phyloP scores from a whole-genome alignment of 345 rosid species.

The Angophora floribunda region DNA sequence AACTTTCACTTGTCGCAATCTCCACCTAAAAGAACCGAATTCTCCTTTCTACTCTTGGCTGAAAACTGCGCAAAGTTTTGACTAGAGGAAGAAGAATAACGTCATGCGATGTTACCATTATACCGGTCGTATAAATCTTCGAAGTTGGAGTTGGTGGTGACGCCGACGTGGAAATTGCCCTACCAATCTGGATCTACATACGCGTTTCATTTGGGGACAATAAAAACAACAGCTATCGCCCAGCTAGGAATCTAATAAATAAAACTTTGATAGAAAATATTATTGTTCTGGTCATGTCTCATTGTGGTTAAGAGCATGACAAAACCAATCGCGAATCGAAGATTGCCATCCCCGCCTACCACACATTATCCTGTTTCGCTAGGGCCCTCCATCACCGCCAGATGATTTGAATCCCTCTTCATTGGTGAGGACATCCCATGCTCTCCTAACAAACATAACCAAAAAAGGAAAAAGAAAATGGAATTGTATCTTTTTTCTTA shows the following conservation, averaged over 20 bases:
- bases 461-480: background rate
- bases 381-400: background rate
- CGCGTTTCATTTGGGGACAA: background rate
- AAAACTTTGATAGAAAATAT: background rate
- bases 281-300: background rate
- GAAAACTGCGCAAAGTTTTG: background rate
- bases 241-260: background rate
- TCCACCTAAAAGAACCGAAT: background rate
- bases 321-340: background rate
- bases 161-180: background rate
- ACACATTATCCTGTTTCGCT: background rate
- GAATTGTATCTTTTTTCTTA: background rate
- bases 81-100: background rate
- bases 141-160: background rate
- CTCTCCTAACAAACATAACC: background rate
- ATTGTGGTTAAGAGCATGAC: background rate
- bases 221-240: background rate
- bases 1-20: background rate
- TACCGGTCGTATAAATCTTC: background rate
- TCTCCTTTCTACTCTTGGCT: background rate
- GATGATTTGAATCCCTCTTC: background rate
- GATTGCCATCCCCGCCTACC: background rate
- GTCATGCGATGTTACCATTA: background rate
- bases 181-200: background rate
- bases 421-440: background rate